Evolutionary conservation across 352 stramenopile species (phyloP).

Genomic region (Achlya hypogyna): DNA sequence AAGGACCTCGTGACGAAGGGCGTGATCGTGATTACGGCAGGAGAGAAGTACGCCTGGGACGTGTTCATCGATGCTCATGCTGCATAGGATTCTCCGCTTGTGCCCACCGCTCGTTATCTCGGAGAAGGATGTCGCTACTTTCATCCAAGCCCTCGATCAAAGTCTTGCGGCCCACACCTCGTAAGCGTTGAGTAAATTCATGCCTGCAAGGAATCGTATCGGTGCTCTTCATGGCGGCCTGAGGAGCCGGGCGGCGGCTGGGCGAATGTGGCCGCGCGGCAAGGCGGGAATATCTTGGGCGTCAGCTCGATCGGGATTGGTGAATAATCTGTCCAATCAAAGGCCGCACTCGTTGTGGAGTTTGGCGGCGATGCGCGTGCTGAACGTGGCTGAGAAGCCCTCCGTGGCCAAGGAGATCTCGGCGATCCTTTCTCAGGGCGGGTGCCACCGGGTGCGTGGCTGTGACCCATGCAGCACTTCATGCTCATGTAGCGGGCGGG

Average conservation of each 20-base stretch:
- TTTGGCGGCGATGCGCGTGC: conserved; percentile 82
- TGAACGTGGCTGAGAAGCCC: conserved; percentile 99
- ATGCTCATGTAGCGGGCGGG: conserved; percentile 36
- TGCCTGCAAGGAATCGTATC: too few relatives aligned
- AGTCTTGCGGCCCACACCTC: conserved; percentile 12
- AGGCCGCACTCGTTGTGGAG: too few relatives aligned
- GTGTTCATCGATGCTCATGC: neutral
- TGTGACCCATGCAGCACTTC: neutral
- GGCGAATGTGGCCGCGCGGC: too few relatives aligned
- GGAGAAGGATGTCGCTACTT: conserved; percentile 66
- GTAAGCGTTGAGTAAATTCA: too few relatives aligned
- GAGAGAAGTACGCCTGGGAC: conserved; percentile 52
- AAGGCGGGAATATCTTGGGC: too few relatives aligned
- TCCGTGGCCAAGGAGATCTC: conserved; percentile 97
- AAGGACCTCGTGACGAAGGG: conserved; percentile 60
- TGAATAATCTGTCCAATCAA: too few relatives aligned
- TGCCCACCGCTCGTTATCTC: conserved; percentile 75
- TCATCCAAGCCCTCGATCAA: conserved; percentile 60
- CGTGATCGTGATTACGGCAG: conserved; percentile 73
- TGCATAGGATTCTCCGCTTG: conserved; percentile 58
- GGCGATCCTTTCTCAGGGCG: conserved; percentile 82
- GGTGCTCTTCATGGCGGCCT: too few relatives aligned
- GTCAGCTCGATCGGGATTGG: too few relatives aligned
- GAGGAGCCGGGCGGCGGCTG: too few relatives aligned
- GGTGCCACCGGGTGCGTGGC: conserved; percentile 44